phyloP scores from a whole-genome alignment of 495 filamentous ascomycete species.

The Penicillium roqueforti region DNA sequence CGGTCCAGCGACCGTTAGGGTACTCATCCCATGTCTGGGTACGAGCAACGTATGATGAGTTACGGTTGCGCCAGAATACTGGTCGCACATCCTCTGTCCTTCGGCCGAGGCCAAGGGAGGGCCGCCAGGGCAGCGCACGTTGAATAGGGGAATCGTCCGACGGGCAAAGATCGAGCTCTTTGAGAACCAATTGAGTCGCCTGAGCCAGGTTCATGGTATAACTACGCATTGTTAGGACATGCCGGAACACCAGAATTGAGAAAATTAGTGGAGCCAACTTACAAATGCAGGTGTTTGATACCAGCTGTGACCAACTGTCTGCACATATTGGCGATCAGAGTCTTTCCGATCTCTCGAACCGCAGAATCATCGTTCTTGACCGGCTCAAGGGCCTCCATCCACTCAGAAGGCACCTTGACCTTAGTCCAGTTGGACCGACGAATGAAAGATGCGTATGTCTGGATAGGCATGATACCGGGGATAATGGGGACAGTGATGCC shows the following conservation, averaged over 20 bases:
- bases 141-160: constrained; percentile 71
- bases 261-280: constrained; percentile 22
- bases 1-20: constrained; percentile 98
- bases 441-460: constrained; percentile 87
- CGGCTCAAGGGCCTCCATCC: constrained; percentile 79
- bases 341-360: constrained; percentile 86
- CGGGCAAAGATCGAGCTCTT: constrained; percentile 78
- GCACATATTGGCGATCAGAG: constrained; percentile 89
- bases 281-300: constrained; percentile 89
- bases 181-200: constrained; percentile 87
- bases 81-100: constrained; percentile 94
- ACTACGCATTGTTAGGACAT: constrained; percentile 31
- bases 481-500: constrained; percentile 90
- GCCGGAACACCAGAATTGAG: background rate
- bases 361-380: constrained; percentile 95
- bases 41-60: constrained; percentile 88
- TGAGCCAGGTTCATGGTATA: constrained; percentile 99
- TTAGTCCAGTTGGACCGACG: constrained; percentile 87
- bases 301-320: constrained; percentile 73
- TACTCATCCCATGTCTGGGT: constrained; percentile 99
- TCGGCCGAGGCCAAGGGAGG: constrained; percentile 82
- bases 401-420: constrained; percentile 71
- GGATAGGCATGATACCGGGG: constrained; percentile 98
- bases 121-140: constrained; percentile 88
- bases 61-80: constrained; percentile 98